Conservation (phyloP, 2,329 filamentous ascomycete species). For the Gnomoniopsis smithogilvyi region DNA sequence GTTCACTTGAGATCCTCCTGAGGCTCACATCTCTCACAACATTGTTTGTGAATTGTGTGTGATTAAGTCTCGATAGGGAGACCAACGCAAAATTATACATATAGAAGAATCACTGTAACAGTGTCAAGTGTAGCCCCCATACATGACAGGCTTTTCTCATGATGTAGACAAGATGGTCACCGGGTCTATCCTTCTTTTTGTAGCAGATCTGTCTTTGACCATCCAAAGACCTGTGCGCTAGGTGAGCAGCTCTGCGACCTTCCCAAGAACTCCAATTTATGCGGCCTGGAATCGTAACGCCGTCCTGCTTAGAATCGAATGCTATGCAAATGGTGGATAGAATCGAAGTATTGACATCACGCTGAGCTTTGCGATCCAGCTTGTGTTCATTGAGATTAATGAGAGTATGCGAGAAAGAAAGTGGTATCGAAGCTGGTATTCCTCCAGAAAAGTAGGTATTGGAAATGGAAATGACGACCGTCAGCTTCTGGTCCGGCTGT, state of each 20-base stretch:
- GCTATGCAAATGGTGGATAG: constrained; percentile 7
- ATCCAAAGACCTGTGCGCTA: not conserved
- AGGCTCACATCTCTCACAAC: not conserved
- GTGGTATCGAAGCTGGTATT: constrained; percentile 1
- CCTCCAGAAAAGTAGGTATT: not conserved
- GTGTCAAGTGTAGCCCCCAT: not conserved
- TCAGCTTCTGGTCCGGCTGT: not conserved
- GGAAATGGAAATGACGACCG: not conserved
- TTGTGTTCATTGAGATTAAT: constrained; percentile 8
- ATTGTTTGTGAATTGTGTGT: constrained; percentile 1
- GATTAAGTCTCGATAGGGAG: constrained; percentile 2
- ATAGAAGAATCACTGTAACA: constrained; percentile 5
- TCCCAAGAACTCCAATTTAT: constrained; percentile 15
- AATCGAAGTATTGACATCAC: constrained; percentile 9
- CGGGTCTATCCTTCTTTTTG: not conserved
- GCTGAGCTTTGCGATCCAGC: not conserved
- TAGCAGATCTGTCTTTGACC: not conserved
- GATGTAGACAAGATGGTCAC: constrained; percentile 1
- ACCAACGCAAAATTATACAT: constrained; percentile 11
- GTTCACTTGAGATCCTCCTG: not conserved
- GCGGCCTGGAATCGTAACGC: constrained; percentile 2
- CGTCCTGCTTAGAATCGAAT: not conserved
- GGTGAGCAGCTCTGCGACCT: not conserved
- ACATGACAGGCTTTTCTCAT: not conserved
- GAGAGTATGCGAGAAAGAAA: constrained; percentile 8